Evolutionary conservation across 768 basidiomycete species (phyloP).

Genomic region (Mycena galopus): DNA sequence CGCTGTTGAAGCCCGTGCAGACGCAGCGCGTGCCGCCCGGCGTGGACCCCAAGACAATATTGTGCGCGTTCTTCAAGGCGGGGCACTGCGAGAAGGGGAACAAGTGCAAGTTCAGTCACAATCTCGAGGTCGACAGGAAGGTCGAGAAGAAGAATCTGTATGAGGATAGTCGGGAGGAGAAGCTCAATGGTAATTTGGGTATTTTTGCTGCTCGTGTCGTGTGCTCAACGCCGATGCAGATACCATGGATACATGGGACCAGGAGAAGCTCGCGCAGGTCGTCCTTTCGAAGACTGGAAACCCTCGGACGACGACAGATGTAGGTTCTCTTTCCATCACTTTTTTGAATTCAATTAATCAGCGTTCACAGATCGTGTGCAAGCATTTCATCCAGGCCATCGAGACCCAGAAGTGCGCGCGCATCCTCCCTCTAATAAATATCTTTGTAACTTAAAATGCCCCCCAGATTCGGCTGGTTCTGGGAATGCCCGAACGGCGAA

Average conservation of each 20-base stretch:
- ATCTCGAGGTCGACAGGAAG: conserved; percentile 89
- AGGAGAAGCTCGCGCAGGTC: conserved; percentile 91
- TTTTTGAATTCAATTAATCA: background rate
- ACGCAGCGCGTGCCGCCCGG: conserved; percentile 93
- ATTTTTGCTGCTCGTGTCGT: conserved; percentile 6
- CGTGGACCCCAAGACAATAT: conserved; percentile 94
- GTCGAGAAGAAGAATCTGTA: conserved; percentile 97
- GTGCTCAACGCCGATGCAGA: conserved; percentile 59
- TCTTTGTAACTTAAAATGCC: background rate
- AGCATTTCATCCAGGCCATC: conserved; percentile 96
- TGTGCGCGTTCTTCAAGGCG: conserved; percentile 94
- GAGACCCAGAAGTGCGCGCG: conserved; percentile 81
- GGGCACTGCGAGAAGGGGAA: conserved; percentile 93
- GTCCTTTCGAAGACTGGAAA: conserved; percentile 91
- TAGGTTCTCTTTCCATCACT: conserved; percentile 54
- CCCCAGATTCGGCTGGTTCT: conserved; percentile 91
- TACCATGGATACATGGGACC: conserved; percentile 98
- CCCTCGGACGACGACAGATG: conserved; percentile 90
- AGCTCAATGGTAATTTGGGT: conserved; percentile 73
- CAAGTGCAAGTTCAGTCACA: conserved; percentile 98
- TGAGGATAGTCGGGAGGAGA: conserved; percentile 87
- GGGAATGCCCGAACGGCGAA: conserved; percentile 95
- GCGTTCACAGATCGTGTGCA: conserved; percentile 90
- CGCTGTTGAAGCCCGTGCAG: conserved; percentile 84
- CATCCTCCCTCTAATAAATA: background rate